These are phyloP conservation scores for Escallonia herrerae DNA, from an alignment of 129 eudicot species.

Conservation along the genomic window DNA sequence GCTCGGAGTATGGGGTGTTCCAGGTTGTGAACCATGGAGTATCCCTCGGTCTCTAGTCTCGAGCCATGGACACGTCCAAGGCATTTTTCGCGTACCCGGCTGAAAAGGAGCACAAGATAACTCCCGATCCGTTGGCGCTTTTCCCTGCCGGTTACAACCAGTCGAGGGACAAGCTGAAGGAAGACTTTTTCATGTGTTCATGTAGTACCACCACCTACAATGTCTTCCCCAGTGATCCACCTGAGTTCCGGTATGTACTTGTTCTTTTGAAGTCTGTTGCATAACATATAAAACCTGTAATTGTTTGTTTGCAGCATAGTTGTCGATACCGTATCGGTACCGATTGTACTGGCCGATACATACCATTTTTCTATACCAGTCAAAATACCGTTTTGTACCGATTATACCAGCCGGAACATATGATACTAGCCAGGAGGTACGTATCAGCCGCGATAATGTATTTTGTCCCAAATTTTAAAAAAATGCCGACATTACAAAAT, in stretches of 20 bases:
- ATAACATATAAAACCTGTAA: neutral
- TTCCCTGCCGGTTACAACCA: slow-evolving; percentile 43
- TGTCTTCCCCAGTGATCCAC: slow-evolving; percentile 36
- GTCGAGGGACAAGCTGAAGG: slow-evolving; percentile 32
- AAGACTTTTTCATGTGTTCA: slow-evolving; percentile 31
- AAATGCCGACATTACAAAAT: too few species aligned
- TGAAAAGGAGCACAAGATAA: slow-evolving; percentile 36
- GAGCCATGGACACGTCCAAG: slow-evolving; percentile 36
- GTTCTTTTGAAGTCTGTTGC: neutral
- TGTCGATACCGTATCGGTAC: too few species aligned
- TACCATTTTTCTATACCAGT: too few species aligned
- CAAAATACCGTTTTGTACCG: too few species aligned
- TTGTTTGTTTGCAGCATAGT: too few species aligned
- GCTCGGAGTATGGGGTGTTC: slow-evolving; percentile 41
- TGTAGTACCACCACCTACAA: slow-evolving; percentile 31
- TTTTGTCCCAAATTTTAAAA: too few species aligned
- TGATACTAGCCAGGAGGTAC: too few species aligned
- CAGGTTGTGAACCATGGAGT: slow-evolving; percentile 58
- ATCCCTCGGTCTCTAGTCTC: slow-evolving; percentile 37
- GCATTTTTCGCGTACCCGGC: slow-evolving; percentile 27
- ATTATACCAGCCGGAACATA: too few species aligned
- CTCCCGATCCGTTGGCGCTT: slow-evolving; percentile 22
- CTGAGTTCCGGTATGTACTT: slow-evolving; percentile 9
- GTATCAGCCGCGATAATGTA: too few species aligned
- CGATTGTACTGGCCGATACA: too few species aligned